Evolutionary conservation across 352 stramenopile genomes (phyloP).

Genomic region (Globisporangium viniferum): DNA sequence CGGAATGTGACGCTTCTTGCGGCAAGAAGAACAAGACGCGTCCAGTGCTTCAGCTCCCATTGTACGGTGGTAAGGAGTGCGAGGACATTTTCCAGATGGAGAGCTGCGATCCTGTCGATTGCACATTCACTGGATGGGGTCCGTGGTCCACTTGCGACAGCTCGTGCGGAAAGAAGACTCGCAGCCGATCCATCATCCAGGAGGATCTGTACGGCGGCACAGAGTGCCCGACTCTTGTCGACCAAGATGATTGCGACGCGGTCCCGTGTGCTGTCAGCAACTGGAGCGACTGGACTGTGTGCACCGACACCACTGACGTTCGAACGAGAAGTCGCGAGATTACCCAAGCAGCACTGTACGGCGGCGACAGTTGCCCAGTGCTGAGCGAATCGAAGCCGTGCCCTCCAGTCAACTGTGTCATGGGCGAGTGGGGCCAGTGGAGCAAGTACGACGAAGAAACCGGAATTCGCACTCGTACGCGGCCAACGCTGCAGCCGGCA

Average conservation of each 20-base stretch:
- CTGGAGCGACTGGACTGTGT: conserved; percentile 48
- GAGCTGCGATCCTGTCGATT: conserved; percentile 54
- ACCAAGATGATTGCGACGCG: conserved; percentile 40
- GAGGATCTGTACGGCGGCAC: conserved; percentile 49
- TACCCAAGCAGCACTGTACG: conserved; percentile 35
- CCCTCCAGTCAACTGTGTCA: conserved; percentile 38
- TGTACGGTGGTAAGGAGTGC: conserved; percentile 41
- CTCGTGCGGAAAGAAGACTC: conserved; percentile 30
- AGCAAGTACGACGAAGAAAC: conserved; percentile 34
- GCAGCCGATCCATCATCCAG: conserved; percentile 33
- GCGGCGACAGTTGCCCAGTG: conserved; percentile 22
- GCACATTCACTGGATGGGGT: conserved; percentile 33
- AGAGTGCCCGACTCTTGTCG: conserved; percentile 37
- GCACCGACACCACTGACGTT: conserved; percentile 37
- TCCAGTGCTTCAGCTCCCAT: conserved; percentile 23
- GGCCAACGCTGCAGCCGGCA: conserved; percentile 22
- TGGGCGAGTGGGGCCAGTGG: conserved; percentile 43
- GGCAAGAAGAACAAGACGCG: conserved; percentile 38
- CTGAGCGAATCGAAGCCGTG: conserved; percentile 30
- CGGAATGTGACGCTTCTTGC: conserved; percentile 26
- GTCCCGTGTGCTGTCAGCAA: conserved; percentile 36
- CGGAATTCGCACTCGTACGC: conserved; percentile 30
- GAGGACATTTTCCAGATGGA: conserved; percentile 26
- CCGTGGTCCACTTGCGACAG: conserved; percentile 28
- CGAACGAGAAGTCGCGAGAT: conserved; percentile 30